These are phyloP conservation scores for Candida coquimbonensis DNA, from an alignment of 805 yeast genomes.

Conservation along the genomic window DNA sequence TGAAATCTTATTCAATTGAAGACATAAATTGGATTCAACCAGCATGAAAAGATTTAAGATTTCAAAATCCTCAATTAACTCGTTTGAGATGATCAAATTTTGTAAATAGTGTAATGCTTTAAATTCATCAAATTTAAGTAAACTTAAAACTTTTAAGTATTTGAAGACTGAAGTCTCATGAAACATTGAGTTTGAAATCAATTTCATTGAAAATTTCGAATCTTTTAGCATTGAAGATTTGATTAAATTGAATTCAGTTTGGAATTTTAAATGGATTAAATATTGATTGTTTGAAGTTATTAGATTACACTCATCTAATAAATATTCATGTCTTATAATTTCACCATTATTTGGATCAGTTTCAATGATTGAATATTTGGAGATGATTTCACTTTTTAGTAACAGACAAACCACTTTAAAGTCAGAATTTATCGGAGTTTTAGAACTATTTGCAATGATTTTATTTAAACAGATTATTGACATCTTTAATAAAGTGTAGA, in stretches of 20 bases:
- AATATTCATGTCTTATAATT: slow-evolving; percentile 8
- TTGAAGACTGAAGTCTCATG: slow-evolving; percentile 2
- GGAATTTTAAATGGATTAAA: slow-evolving; percentile 1
- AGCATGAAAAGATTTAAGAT: slow-evolving; percentile 4
- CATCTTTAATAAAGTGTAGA: slow-evolving; percentile 4
- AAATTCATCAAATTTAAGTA: slow-evolving; percentile 4
- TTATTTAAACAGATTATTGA: slow-evolving; percentile 3
- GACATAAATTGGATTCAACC: slow-evolving; percentile 2
- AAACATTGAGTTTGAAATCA: slow-evolving; percentile 2
- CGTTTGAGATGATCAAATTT: neutral
- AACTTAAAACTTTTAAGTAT: neutral
- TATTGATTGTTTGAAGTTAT: slow-evolving; percentile 20
- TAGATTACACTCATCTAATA: slow-evolving; percentile 5
- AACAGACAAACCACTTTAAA: slow-evolving; percentile 2
- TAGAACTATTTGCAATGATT: neutral
- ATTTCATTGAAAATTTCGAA: slow-evolving; percentile 4
- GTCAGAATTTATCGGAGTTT: neutral
- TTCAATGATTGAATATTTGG: neutral
- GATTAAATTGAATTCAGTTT: slow-evolving; percentile 2
- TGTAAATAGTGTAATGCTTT: slow-evolving; percentile 5
- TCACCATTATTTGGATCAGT: slow-evolving; percentile 1
- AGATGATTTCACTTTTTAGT: slow-evolving; percentile 5
- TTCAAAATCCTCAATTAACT: slow-evolving; percentile 2
- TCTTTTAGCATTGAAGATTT: neutral
- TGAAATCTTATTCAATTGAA: neutral